Evolutionary conservation across 495 filamentous ascomycete genomes (phyloP), one percentile per base, ranked within the genome.

Genomic region (Hypoxylon fragiforme): DNA sequence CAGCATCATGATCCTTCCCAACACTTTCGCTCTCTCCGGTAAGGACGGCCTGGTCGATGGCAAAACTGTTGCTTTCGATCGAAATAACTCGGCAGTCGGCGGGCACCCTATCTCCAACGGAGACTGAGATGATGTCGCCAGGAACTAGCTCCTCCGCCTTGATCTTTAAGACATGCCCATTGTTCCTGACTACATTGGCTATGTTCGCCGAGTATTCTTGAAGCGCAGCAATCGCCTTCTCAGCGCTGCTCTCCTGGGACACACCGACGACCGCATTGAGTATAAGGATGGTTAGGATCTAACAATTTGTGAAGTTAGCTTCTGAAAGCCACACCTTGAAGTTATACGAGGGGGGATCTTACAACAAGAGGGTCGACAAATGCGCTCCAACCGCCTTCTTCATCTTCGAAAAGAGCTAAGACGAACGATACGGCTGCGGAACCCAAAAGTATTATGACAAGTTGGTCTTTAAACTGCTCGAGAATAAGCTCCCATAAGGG

Each of bases 151-250:
- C 90, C 66, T 99, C 95, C 6, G 95, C 95, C 71, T 90, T 92
- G 71, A 97, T 77, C 32, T 85, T 79, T 56, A 83, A 81, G 47
- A 91, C 67, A 52, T 84, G 81, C 12, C 92, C 91, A 74, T 85
- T 72, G 65, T 82, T 81, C 53, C 95, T 87, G 40, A 96, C 65
- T 43, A 95, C 92, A 69, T 92, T 99, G 54, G 95, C 94, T 75
- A 96, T 89, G 65, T 96, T 97, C 50, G 95, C 95, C 32, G 92
- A 97, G 73, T 99, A 99, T 82, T 99, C 92, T 73, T 99, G 92
- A 28, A 99, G 83, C 36, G 95, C 95, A 8, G 95, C 91, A 72
- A 99, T 99, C 7, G 95, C 95, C 71, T 97, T 97, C 70, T 99
- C 95, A 26, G 95, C 95, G 66, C 91, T 96, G 70, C 88, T 96